Conservation (phyloP, 805 yeast genomes). For the Lipomyces oligophaga region DNA sequence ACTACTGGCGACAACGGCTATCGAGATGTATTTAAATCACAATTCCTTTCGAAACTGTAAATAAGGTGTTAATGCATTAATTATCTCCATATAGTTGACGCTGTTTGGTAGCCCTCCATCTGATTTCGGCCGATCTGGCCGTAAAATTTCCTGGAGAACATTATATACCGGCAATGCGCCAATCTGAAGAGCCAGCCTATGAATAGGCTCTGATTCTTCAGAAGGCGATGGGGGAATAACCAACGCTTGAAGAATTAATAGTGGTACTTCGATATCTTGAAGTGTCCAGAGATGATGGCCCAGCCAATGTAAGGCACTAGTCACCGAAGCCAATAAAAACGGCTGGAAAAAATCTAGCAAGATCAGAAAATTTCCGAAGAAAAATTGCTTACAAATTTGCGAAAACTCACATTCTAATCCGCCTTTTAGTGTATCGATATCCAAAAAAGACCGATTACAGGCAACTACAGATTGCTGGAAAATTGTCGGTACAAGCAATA, state of each 20-base stretch:
- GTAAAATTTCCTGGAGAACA: slow-evolving; percentile 30
- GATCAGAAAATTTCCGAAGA: neutral
- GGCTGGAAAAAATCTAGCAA: slow-evolving; percentile 72
- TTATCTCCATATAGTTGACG: slow-evolving; percentile 12
- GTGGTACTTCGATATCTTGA: slow-evolving; percentile 38
- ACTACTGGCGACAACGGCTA: too few species aligned
- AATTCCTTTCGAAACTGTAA: slow-evolving; percentile 17
- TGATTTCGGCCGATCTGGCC: too few species aligned
- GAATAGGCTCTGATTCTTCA: slow-evolving; percentile 47
- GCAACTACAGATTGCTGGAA: slow-evolving; percentile 70
- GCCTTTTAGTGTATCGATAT: slow-evolving; percentile 57
- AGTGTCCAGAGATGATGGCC: slow-evolving; percentile 43
- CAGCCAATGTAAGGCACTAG: slow-evolving; percentile 53
- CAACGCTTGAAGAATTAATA: slow-evolving; percentile 42
- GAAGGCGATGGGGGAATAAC: slow-evolving; percentile 44
- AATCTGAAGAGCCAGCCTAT: slow-evolving; percentile 40
- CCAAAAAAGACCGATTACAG: slow-evolving; percentile 51
- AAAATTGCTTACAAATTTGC: neutral
- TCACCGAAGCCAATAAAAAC: slow-evolving; percentile 56
- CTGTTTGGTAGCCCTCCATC: slow-evolving; percentile 13
- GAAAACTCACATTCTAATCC: slow-evolving; percentile 60
- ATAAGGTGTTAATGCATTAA: slow-evolving; percentile 19
- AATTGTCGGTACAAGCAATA: slow-evolving; percentile 65
- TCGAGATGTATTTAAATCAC: too few species aligned
- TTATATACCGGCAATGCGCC: slow-evolving; percentile 30